Evolutionary conservation across 2,329 filamentous ascomycete species (phyloP).

Genomic region (Boeremia lycopersici): DNA sequence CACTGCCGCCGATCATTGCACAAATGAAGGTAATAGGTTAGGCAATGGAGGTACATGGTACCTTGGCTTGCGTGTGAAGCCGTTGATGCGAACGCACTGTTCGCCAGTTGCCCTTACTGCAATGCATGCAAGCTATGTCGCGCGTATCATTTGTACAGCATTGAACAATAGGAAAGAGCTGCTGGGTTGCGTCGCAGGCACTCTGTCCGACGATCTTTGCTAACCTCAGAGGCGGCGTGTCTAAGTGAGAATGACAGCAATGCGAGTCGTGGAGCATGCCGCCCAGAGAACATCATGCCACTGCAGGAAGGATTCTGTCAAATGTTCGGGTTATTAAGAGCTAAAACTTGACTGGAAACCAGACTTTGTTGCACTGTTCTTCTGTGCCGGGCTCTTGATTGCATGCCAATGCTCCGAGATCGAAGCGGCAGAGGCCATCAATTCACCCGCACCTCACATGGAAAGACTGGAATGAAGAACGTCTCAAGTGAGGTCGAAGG

Average conservation of each 20-base stretch:
- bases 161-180: background rate
- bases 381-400: background rate
- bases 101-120: slow-evolving; percentile 10
- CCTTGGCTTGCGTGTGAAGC: background rate
- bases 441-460: slow-evolving; percentile 6
- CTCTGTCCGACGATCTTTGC: slow-evolving; percentile 1
- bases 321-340: background rate
- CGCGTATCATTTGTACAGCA: slow-evolving; percentile 6
- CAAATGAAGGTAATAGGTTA: background rate
- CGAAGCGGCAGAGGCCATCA: background rate
- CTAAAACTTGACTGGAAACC: background rate
- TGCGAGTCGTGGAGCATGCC: background rate
- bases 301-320: background rate
- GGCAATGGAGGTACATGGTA: background rate
- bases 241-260: background rate
- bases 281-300: background rate
- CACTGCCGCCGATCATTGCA: slow-evolving; percentile 2
- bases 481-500: background rate
- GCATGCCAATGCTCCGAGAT: background rate
- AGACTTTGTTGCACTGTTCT: background rate
- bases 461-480: slow-evolving; percentile 10
- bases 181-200: background rate
- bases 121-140: slow-evolving; percentile 10
- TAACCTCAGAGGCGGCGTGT: background rate
- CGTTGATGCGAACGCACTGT: slow-evolving; percentile 2